Evolutionary conservation across 306 rosid genomes (phyloP).

Genomic region (Carpinus viminea): DNA sequence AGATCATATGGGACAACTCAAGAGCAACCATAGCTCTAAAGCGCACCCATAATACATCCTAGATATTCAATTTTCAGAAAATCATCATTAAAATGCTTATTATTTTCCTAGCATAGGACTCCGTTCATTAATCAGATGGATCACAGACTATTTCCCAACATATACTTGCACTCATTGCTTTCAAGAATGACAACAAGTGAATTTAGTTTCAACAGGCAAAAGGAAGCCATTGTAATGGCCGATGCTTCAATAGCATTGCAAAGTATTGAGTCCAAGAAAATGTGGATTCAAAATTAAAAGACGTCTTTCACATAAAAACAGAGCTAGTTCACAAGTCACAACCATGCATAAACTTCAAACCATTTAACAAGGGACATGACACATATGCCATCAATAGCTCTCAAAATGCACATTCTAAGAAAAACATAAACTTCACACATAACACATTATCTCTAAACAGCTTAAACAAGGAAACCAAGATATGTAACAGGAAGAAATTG

Average conservation of each 20-base stretch:
- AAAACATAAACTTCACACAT: too few species aligned
- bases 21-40: conserved; percentile 14
- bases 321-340: conserved; percentile 11
- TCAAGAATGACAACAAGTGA: conserved; percentile 4
- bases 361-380: conserved; percentile 4
- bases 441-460: conserved; percentile 7
- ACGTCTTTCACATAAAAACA: background rate
- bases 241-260: background rate
- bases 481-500: background rate
- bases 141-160: background rate
- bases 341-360: conserved; percentile 1
- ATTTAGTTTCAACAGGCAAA: background rate
- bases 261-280: background rate
- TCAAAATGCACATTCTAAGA: conserved; percentile 5
- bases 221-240: background rate
- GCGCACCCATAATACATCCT: conserved; percentile 11
- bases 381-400: background rate
- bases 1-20: background rate
- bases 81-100: background rate
- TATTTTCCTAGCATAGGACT: background rate
- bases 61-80: background rate
- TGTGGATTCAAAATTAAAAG: background rate
- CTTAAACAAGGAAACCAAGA: background rate
- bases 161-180: background rate
- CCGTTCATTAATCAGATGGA: conserved; percentile 3